A percentile compares a stretch with the other conserved stretches of the same genome.
phyloP scores from a whole-genome alignment of 768 basidiomycete genomes.

The Trametes meyenii region DNA sequence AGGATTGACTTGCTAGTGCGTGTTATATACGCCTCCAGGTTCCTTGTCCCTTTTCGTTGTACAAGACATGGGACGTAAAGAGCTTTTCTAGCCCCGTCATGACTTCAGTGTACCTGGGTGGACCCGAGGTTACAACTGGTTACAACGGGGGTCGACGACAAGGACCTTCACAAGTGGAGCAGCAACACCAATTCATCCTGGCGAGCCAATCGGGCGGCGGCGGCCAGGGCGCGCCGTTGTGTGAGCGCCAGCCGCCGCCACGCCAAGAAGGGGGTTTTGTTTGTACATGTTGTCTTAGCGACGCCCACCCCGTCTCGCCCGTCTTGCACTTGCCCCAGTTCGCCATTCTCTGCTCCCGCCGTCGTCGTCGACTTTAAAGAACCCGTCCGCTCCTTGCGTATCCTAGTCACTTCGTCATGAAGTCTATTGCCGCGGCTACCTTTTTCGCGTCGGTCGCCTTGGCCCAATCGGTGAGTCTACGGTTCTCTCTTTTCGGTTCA shows the following conservation, averaged over 20 bases:
- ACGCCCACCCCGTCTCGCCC: conserved; percentile 19
- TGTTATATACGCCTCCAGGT: too few relatives aligned
- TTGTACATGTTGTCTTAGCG: conserved; percentile 27
- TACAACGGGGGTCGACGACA: too few relatives aligned
- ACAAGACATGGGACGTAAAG: too few relatives aligned
- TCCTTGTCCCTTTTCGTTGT: too few relatives aligned
- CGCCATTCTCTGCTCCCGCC: conserved; percentile 26
- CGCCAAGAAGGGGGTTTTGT: conserved; percentile 18
- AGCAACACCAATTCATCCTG: too few relatives aligned
- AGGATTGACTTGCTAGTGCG: too few relatives aligned
- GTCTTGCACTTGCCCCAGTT: conserved; percentile 8
- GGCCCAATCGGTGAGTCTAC: conserved; percentile 44
- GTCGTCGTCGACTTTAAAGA: conserved; percentile 42
- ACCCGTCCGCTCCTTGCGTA: conserved; percentile 41
- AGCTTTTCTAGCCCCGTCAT: too few relatives aligned
- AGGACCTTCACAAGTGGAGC: too few relatives aligned
- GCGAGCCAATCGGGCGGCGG: not conserved
- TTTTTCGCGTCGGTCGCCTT: conserved; percentile 51
- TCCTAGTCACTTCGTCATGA: conserved; percentile 44
- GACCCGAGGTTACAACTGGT: too few relatives aligned
- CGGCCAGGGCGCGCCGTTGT: conserved; percentile 2
- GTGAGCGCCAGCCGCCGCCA: conserved; percentile 4
- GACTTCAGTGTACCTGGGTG: too few relatives aligned
- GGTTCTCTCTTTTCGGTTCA: not conserved
- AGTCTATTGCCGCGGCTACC: conserved; percentile 55